These are phyloP conservation scores for Chrysosporium keratinophilum DNA, from an alignment of 2,329 filamentous ascomycete species.

Conservation along the genomic window DNA sequence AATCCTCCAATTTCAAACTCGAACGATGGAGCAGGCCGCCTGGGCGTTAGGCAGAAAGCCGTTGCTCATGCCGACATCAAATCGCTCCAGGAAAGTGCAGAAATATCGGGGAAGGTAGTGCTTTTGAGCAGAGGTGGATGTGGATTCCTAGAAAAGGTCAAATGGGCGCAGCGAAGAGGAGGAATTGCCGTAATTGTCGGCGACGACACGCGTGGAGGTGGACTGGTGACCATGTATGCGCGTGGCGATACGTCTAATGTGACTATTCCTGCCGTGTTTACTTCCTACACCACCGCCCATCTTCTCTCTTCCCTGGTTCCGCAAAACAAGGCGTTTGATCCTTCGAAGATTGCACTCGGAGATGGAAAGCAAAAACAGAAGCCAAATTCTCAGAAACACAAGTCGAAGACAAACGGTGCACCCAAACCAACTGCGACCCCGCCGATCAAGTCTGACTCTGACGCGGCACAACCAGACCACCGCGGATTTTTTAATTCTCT, in stretches of 20 bases:
- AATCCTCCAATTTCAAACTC: conserved; percentile 29
- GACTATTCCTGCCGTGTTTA: conserved; percentile 89
- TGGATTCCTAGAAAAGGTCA: conserved; percentile 92
- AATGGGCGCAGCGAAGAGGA: conserved; percentile 88
- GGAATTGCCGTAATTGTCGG: conserved; percentile 86
- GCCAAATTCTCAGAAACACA: conserved; percentile 19
- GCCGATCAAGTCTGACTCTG: conserved; percentile 15
- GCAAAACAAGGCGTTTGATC: conserved; percentile 55
- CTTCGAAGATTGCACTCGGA: conserved; percentile 45
- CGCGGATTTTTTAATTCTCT: conserved; percentile 33
- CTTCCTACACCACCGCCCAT: conserved; percentile 87
- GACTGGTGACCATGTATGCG: conserved; percentile 96
- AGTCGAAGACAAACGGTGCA: conserved; percentile 22
- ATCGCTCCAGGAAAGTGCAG: conserved; percentile 78
- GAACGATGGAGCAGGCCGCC: conserved; percentile 26
- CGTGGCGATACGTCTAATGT: conserved; percentile 90
- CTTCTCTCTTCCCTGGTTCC: conserved; percentile 72
- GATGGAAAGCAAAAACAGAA: conserved; percentile 27
- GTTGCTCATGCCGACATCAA: conserved; percentile 75
- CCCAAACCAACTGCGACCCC: conserved; percentile 25
- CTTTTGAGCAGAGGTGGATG: conserved; percentile 86
- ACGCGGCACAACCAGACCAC: conserved; percentile 16
- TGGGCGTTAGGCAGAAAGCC: conserved; percentile 26
- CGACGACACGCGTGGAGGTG: conserved; percentile 80
- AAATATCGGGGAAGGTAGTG: conserved; percentile 88